phyloP scores from a whole-genome alignment of 2,329 filamentous ascomycete species.

The Talaromyces albobiverticillius region DNA sequence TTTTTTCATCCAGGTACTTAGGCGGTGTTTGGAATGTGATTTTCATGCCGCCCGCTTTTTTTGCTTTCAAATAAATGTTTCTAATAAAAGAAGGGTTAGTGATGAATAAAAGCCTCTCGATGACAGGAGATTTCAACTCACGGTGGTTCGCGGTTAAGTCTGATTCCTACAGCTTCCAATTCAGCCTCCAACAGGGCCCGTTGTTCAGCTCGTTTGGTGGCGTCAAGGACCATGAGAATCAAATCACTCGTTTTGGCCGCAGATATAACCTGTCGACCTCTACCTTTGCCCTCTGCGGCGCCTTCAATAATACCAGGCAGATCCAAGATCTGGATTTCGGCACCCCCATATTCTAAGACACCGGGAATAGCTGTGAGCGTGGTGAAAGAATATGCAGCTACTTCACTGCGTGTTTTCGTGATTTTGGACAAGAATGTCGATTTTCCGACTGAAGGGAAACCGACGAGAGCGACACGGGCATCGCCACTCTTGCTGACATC shows the following conservation, averaged over 20 bases:
- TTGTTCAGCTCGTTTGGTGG: constrained; percentile 94
- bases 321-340: constrained; percentile 97
- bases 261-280: constrained; percentile 93
- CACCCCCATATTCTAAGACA: constrained; percentile 94
- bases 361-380: constrained; percentile 96
- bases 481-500: constrained; percentile 96
- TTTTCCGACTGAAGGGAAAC: constrained; percentile 98
- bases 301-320: constrained; percentile 97
- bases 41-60: constrained; percentile 97
- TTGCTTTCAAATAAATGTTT: constrained; percentile 95
- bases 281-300: constrained; percentile 89
- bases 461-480: constrained; percentile 92
- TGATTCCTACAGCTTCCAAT: constrained; percentile 90
- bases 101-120: background rate
- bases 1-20: constrained; percentile 92
- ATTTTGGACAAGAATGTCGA: constrained; percentile 99
- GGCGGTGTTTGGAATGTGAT: constrained; percentile 91
- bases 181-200: constrained; percentile 85
- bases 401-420: constrained; percentile 94
- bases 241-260: constrained; percentile 97
- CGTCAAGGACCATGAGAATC: constrained; percentile 94
- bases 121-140: constrained; percentile 45
- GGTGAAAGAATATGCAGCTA: constrained; percentile 95
- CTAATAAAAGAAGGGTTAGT: constrained; percentile 41
- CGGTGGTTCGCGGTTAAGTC: constrained; percentile 88